A percentile compares a stretch with the other conserved stretches of the same genome.
These are phyloP conservation scores for Dorcoceras hygrometricum DNA, from an alignment of 257 asterid genomes.

Conservation along the genomic window DNA sequence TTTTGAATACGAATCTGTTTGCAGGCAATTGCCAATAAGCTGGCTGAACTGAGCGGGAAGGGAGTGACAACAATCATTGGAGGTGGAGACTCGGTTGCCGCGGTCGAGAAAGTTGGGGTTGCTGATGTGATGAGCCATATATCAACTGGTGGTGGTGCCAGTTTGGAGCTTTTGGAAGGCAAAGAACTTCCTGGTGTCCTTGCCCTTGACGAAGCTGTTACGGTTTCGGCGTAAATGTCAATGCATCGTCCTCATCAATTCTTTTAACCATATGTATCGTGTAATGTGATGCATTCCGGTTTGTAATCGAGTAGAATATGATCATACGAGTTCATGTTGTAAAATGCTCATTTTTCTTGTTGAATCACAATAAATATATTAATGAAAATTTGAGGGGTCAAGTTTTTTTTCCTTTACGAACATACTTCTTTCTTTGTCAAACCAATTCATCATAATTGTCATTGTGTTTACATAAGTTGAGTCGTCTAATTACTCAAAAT, in stretches of 20 bases:
- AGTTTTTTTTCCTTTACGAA: background rate
- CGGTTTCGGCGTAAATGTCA: conserved; percentile 56
- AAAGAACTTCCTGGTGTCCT: conserved; percentile 81
- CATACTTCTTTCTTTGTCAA: background rate
- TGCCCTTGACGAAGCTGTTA: conserved; percentile 76
- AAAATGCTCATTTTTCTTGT: conserved; percentile 27
- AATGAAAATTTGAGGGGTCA: conserved; percentile 15
- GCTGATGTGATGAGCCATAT: conserved; percentile 89
- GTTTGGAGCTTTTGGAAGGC: conserved; percentile 91
- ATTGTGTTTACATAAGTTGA: no score
- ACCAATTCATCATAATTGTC: no score
- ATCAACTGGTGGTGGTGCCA: conserved; percentile 94
- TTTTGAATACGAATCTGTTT: conserved; percentile 4
- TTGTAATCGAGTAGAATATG: conserved; percentile 38
- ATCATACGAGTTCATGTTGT: conserved; percentile 39
- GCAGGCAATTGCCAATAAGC: conserved; percentile 74
- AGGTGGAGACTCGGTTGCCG: conserved; percentile 95
- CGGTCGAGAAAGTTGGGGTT: conserved; percentile 88
- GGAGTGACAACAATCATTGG: conserved; percentile 90
- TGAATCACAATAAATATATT: conserved; percentile 17
- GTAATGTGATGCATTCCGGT: conserved; percentile 24
- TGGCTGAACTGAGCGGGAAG: conserved; percentile 75
- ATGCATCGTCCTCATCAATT: conserved; percentile 23
- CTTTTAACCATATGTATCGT: conserved; percentile 25
- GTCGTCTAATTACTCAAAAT: no score